phyloP scores from a whole-genome alignment of 257 asterid species.

The Nicotiana obtusifolia region DNA sequence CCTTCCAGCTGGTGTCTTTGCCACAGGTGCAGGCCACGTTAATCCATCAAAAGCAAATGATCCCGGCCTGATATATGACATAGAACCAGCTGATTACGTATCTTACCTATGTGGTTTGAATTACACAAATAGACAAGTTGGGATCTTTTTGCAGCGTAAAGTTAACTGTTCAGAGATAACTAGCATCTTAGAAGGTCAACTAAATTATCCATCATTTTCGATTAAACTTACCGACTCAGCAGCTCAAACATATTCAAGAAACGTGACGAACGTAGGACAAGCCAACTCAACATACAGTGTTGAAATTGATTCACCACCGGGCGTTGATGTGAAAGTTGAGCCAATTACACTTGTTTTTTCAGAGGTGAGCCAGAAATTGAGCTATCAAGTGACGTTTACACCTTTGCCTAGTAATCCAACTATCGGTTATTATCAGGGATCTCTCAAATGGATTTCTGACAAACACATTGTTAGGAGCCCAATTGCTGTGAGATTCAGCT shows the following conservation, averaged over 20 bases:
- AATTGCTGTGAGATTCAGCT: conserved; percentile 11
- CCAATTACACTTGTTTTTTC: conserved; percentile 18
- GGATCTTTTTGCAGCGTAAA: background rate
- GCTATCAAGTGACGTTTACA: conserved; percentile 16
- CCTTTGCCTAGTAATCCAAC: conserved; percentile 1
- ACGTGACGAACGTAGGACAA: conserved; percentile 35
- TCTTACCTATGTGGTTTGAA: conserved; percentile 25
- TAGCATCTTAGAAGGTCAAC: conserved; percentile 19
- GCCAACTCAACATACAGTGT: conserved; percentile 21
- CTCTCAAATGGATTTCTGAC: conserved; percentile 25
- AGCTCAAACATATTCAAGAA: conserved; percentile 22
- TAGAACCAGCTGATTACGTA: conserved; percentile 15
- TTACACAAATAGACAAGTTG: conserved; percentile 18
- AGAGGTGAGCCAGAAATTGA: conserved; percentile 9
- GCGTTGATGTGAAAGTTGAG: conserved; percentile 15
- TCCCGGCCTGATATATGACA: conserved; percentile 35
- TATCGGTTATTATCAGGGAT: conserved; percentile 19
- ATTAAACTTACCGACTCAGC: background rate
- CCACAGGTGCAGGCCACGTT: conserved; percentile 34
- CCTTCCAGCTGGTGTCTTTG: conserved; percentile 17
- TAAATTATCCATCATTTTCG: conserved; percentile 37
- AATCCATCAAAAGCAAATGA: conserved; percentile 27
- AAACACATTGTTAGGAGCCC: conserved; percentile 20
- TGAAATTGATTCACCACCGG: background rate
- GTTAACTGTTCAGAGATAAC: conserved; percentile 5